A percentile compares a stretch with the other conserved stretches of the same genome.
phyloP scores from a whole-genome alignment of 345 rosid species.

The Arabidopsis thaliana region TAIR10.1 NC_003076.8:5346001-5346500 shows the following conservation, averaged over 20 bases:
- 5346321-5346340: conserved; percentile 68
- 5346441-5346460: conserved; percentile 49
- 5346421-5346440: conserved; percentile 72
- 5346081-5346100: too few relatives aligned
- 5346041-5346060: too few relatives aligned
- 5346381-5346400: conserved; percentile 80
- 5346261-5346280: conserved; percentile 41
- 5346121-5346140: too few relatives aligned
- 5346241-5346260: conserved; percentile 63
- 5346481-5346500: conserved; percentile 58
- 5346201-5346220: conserved; percentile 17
- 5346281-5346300: conserved; percentile 48
- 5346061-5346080: too few relatives aligned
- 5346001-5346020: too few relatives aligned
- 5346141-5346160: too few relatives aligned
- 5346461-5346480: conserved; percentile 62
- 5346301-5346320: not conserved
- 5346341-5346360: conserved; percentile 47
- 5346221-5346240: conserved; percentile 48
- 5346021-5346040: too few relatives aligned
- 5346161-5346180: too few relatives aligned
- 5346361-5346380: conserved; percentile 61
- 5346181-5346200: not conserved
- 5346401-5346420: conserved; percentile 72
- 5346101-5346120: too few relatives aligned